Evolutionary conservation across 2,329 filamentous ascomycete genomes (phyloP), one percentile per base, ranked within the genome.

Genomic region (Didymella pomorum): DNA sequence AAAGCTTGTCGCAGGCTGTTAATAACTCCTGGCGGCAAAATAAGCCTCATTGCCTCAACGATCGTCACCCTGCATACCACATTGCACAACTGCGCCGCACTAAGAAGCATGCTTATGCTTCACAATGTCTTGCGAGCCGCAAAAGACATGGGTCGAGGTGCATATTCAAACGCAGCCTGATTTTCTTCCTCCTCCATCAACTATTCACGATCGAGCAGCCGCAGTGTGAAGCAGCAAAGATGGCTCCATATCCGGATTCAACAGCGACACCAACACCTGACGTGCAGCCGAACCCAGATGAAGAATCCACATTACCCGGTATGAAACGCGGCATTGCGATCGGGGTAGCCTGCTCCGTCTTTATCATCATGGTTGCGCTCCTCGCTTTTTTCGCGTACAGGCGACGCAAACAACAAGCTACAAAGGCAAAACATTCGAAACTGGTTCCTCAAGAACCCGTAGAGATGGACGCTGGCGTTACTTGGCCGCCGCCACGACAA

Each of bases 301-400:
- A 56, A 33, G 49, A 52, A n/a, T 49, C 58, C 33, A 58, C 60
- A 3, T 61, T 72, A n/a, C 70, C 70, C 14, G 70, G 70, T 8
- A 70, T 72, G 61, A 72, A 72, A 47, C 66, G 70, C 26, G 70
- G 70, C 20, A 71, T 72, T 23, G 70, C 67, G 18, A 71, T 72
- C 28, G 70, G 70, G 10, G 65, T 71, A 20, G 68, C 66, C 9
- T 65, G 65, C 23, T 71, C 64, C 8, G 62, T 71, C 4, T 60
- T 59, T 11, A 44, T 70, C 28, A 60, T 72, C 25, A 49, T 70
- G 48, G 62, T 71, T 41, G 66, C 61, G 1, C 54, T 70, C 23
- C 54, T 72, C 28, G 63, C 68, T 9, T 61, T 64, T 51, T 63
- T 67, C 42, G 66, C 63, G 39, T 50, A 67, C 51, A 64, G 61